These are phyloP conservation scores for Penicillium bovifimosum DNA, from an alignment of 495 filamentous ascomycete species.

Conservation along the genomic window DNA sequence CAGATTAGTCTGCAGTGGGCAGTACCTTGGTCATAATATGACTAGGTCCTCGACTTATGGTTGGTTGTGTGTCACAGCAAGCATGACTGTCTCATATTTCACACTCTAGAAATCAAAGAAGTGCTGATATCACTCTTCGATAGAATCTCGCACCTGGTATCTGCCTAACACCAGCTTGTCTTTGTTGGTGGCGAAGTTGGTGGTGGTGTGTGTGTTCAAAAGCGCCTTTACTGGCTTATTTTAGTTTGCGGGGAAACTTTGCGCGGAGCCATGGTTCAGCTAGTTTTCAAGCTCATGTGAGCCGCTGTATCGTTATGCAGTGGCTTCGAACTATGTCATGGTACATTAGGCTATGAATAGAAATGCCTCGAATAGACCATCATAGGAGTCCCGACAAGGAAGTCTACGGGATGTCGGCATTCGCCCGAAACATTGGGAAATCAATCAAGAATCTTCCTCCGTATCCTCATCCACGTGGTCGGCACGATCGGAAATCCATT, in stretches of 20 bases:
- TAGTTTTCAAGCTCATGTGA: no score
- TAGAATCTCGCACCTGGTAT: background rate
- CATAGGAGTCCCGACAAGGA: constrained; percentile 3
- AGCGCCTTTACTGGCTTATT: background rate
- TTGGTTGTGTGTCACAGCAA: constrained; percentile 1
- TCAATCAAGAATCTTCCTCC: constrained; percentile 11
- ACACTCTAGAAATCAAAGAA: background rate
- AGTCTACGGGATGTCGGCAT: background rate
- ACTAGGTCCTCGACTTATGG: background rate
- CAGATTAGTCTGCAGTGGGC: background rate
- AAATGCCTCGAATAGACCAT: background rate
- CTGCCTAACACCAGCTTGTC: background rate
- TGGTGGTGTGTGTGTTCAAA: no score
- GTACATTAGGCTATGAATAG: background rate
- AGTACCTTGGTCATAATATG: background rate
- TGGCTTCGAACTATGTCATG: background rate
- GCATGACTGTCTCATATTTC: background rate
- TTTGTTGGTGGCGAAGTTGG: background rate
- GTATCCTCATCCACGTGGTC: constrained; percentile 14
- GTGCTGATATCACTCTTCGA: background rate
- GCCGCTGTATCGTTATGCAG: no score
- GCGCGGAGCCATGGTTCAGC: background rate
- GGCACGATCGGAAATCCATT: constrained; percentile 48
- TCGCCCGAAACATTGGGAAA: background rate
- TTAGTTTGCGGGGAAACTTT: background rate